Base-by-base conservation (phyloP, 2,329 filamentous ascomycete genomes). In the Neopestalotiopsis sp. region DNA sequence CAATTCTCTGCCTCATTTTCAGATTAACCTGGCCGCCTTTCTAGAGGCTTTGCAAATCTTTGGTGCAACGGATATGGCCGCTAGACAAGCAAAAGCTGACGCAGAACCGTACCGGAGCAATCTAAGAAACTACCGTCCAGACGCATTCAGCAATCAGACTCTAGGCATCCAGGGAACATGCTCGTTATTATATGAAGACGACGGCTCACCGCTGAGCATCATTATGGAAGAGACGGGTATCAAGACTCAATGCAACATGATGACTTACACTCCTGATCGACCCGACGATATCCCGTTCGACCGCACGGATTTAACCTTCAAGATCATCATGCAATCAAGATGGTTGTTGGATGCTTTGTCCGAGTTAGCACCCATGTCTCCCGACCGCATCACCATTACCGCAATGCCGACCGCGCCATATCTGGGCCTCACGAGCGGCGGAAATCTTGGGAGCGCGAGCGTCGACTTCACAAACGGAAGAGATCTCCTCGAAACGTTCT, bases 1-100 rank as follows among this genome's bases (percentile, higher is more conserved):
- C 4, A 81, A 81, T 20, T 76, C 84, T 4, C 86, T 89, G 38
- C 91, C 93, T 7, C 89, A 88, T 65, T 99, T 99, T 78, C 92
- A 97, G 77, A 91, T 98, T 72, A 96, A 94, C 1, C 88, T 99
- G 9, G 87, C 91, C 4, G 93, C 95, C 20, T 88, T 99, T 3
- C 89, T 99, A 66, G 96, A 98, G 82, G 97, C 95, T 0, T 87
- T 99, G 7, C 95, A 98, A 76, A 98, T 99, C 64, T 97, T 99
- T 76, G 94, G 94, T 64, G 90, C 95, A n/a, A 89, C 95, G 61
- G 92, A 93, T 72, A 86, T 90, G 14, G 84, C 88, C 5, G 85
- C 83, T 56, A 87, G 88, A 71, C 83, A 87, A 63, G 84, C 87
- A 65, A 90, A 87, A 74, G 82, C 86, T 6, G 89, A 91, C 13